These are phyloP conservation scores for Fusarium marasasianum DNA, from an alignment of 2,329 filamentous ascomycete genomes.

Conservation along the genomic window DNA sequence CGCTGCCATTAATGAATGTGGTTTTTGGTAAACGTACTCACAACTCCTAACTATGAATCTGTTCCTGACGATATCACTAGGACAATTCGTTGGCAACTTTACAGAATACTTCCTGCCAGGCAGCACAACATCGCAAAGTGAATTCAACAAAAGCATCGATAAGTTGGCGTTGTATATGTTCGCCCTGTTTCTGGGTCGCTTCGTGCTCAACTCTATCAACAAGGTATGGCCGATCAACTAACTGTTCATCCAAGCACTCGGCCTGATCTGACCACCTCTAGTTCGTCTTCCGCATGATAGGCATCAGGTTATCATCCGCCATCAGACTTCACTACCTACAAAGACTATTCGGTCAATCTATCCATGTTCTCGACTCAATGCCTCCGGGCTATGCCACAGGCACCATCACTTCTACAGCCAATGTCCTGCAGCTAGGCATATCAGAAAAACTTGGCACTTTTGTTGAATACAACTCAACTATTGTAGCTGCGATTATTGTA, in stretches of 20 bases:
- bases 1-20: slow-evolving; percentile 68
- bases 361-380: slow-evolving; percentile 74
- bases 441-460: slow-evolving; percentile 70
- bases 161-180: slow-evolving; percentile 71
- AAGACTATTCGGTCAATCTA: slow-evolving; percentile 70
- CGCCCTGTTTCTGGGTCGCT: slow-evolving; percentile 74
- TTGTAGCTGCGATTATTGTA: slow-evolving; percentile 62
- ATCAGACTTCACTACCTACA: slow-evolving; percentile 72
- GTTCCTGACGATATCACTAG: slow-evolving; percentile 36
- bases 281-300: slow-evolving; percentile 70
- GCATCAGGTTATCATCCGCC: slow-evolving; percentile 68
- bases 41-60: too few species aligned
- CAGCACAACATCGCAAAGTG: slow-evolving; percentile 44
- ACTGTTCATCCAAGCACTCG: too few species aligned
- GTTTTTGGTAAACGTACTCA: slow-evolving; percentile 57
- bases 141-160: slow-evolving; percentile 56
- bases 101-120: slow-evolving; percentile 51
- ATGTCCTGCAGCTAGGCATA: slow-evolving; percentile 71
- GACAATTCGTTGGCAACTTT: slow-evolving; percentile 59
- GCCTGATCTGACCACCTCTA: not conserved
- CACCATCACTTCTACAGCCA: slow-evolving; percentile 71
- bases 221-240: slow-evolving; percentile 50
- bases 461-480: slow-evolving; percentile 63
- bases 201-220: slow-evolving; percentile 69
- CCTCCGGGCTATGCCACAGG: slow-evolving; percentile 68